Base-by-base conservation (phyloP, 225 moss, liverwort and hornwort genomes). In the Pseudisothecium myosuroides region DNA sequence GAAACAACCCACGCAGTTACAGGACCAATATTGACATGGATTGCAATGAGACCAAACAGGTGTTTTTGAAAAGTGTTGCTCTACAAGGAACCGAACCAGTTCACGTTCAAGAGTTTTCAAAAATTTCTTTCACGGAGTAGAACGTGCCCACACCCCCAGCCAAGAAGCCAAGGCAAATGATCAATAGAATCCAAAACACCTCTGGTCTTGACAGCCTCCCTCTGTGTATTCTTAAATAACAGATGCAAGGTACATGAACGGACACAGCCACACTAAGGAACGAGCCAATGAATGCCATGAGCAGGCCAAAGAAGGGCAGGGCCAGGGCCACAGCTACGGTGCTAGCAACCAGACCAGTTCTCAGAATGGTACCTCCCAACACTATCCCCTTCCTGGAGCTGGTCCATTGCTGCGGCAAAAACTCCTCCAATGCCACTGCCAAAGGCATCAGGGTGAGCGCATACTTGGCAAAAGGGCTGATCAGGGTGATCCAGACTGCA, bases 221-320 rank as follows among this genome's bases (percentile, higher is more conserved):
- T 73, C 86, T 88, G 75, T 86, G 94, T 34, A 98, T 95, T 82
- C 88, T 94, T 52, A 97, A 78, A 68, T 98, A 96, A 90, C 97
- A 97, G 4, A 96, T 81, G 88, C 96, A 98, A 75, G 97, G 98
- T 21, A 96, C 74, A 76, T 96, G 94, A 12, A 98, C 88, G 34
- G 98, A 95, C 11, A 97, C 97, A 36, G 89, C 92, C 28, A 95
- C 89, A 52, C 98, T 98, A 68, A 97, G 87, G 62, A 96, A 93
- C 6, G 97, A 98, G 81, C 98, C 98, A 63, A 96, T 98, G 78
- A 97, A 95, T 1, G 96, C 97, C 98, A 98, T 98, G 91, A 97
- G 92, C 72, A 95, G 91, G 77, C 94, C 97, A 18, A 97, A 98
- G 66, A 96, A 97, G 14, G 97, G 97, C 29, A 96, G 75, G 17